Base-by-base conservation (phyloP, 2,329 filamentous ascomycete species). In the Sporothrix inflata region DNA sequence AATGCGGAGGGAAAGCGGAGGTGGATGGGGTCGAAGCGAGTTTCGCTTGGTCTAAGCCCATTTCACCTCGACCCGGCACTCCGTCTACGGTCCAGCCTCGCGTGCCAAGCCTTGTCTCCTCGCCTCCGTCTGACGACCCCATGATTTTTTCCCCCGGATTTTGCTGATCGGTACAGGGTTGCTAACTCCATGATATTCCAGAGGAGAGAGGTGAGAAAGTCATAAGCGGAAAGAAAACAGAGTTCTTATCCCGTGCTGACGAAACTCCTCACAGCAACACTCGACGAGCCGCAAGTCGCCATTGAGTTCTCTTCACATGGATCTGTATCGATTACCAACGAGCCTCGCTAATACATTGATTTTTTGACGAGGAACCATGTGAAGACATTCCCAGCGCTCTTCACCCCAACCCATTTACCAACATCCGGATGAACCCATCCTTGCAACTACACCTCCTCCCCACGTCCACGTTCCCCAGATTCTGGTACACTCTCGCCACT, bases 31-130 rank as follows among this genome's bases (percentile, higher is more conserved):
- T 1, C 19, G 21, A 45, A 47, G 40, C 61, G 61, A 65, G 45
- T 24, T 65, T 47, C 61, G 61, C 40, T 47, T 65, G 12, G 40
- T 47, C 61, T 40, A 47, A 24, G n/a, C 57, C 57, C 34, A 21
- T 19, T 61, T 11, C 7, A 61, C 4, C 34, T 42, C n/a, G 19
- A 38, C 57, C 3, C 14, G 14, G 53, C 24, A 57, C 53, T 57
- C 27, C 27, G 14, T 57, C 53, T 16, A 57, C 53, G 8, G 53
- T 34, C 53, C 53, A 57, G 53, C 53, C 53, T 57, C 53, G 53
- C 53, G 16, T 57, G 27, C 53, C 53, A 57, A 57, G 19, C 30
- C 57, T 53, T 53, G 4, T 24, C n/a, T 53, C n/a, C 49, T 53
- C 49, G 9, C 34, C 19, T 30, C n/a, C 1, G 3, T 16, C 57